phyloP scores from a whole-genome alignment of 179 eudicot genomes.

The Carnegiea gigantea region DNA sequence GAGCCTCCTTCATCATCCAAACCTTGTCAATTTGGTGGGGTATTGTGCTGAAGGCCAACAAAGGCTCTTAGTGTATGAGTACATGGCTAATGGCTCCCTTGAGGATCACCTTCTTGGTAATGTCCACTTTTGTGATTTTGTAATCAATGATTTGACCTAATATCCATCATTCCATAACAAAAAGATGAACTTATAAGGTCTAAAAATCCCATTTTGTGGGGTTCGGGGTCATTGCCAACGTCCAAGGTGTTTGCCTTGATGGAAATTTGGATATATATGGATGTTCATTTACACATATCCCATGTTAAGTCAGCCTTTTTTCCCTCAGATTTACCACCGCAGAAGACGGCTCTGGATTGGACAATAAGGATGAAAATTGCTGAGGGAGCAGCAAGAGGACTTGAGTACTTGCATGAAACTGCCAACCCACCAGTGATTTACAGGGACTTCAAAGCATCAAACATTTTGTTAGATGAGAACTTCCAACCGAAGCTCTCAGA shows the following conservation, averaged over 20 bases:
- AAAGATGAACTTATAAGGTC: too few species aligned
- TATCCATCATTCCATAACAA: too few species aligned
- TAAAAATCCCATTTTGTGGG: too few species aligned
- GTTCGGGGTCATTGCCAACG: too few species aligned
- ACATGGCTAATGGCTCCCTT: slow-evolving; percentile 71
- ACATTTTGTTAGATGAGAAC: slow-evolving; percentile 52
- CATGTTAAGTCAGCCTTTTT: background rate
- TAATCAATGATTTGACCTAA: too few species aligned
- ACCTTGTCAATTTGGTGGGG: slow-evolving; percentile 75
- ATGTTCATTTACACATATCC: background rate
- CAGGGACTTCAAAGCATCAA: slow-evolving; percentile 77
- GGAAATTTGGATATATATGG: background rate
- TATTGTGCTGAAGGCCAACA: slow-evolving; percentile 81
- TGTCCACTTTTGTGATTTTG: background rate
- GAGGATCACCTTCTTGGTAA: slow-evolving; percentile 84
- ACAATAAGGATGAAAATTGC: slow-evolving; percentile 71
- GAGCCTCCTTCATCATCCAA: slow-evolving; percentile 65
- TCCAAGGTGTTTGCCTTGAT: too few species aligned
- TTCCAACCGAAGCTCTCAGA: slow-evolving; percentile 73
- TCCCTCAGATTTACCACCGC: slow-evolving; percentile 39
- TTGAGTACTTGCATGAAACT: slow-evolving; percentile 73
- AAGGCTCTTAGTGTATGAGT: slow-evolving; percentile 73
- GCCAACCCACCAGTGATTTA: slow-evolving; percentile 75
- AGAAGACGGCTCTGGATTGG: slow-evolving; percentile 65
- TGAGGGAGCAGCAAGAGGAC: slow-evolving; percentile 77